Evolutionary conservation across 345 rosid species (phyloP), one percentile per base, ranked within the genome.

Genomic region (Eucalyptus regnans): DNA sequence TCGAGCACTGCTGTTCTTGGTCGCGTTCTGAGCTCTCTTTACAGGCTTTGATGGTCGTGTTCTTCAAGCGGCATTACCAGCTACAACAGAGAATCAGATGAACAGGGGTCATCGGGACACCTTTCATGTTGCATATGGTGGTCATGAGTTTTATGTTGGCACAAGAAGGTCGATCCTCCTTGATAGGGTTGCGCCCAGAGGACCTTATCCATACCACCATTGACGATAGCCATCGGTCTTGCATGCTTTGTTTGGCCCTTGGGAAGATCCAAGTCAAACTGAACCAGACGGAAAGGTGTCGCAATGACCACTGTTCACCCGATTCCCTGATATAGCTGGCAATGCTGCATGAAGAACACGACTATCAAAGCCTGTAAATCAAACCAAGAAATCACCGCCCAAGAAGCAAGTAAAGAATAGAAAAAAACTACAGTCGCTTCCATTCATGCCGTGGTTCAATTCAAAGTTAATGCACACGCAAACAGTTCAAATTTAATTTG

Each of bases 181-280:
- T 6, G 88, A 87, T 25, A 87, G 91, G 66, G 84, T 88, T 48
- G 87, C 91, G 14, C 93, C 91, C 8, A 89, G 90, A 12, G 92
- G 92, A 23, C 93, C 93, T 3, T 93, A 90, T 58, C 91, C 91
- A 83, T 90, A 88, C 13, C 93, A 91, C 85, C 91, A 92, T 18
- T 7, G 27, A 41, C 86, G 18, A 81, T 44, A 22, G 17, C 83
- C 48, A 76, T 76, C 5, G 43, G 48, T 41, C 48, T 76, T 20
- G 46, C 83, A 76, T 37, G 48, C 83, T 37, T 37, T 41, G 48
- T 37, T 76, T 20, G 83, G 48, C 4, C 48, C 83, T 9, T 20
- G 83, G 83, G 83, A 37, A 37, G 83, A 37, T 41, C 48, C 83
- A 29, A 56, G 62, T 29, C 62, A 56, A 56, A 56, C 29, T 56